Evolutionary conservation across 305 asterid species (phyloP).

Genomic region (Ajuga reptans): DNA sequence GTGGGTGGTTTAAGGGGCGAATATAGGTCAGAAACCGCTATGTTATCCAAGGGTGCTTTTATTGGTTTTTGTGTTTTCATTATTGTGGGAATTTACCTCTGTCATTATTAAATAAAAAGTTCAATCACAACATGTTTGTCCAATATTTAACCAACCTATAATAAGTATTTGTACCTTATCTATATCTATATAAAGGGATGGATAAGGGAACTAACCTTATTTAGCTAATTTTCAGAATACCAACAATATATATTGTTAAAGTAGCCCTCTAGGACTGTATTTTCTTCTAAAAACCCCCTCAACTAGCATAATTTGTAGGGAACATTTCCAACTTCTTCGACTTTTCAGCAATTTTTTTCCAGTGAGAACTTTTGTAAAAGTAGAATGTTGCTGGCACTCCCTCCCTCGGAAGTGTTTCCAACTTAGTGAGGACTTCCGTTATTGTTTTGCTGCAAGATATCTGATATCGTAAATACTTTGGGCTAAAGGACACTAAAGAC

Average conservation of each 20-base stretch:
- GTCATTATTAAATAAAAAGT: not conserved
- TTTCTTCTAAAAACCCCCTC: not conserved
- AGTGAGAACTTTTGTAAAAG: not conserved
- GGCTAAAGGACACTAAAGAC: not conserved
- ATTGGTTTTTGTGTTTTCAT: not conserved
- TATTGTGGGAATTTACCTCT: not conserved
- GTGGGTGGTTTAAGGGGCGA: too few relatives aligned
- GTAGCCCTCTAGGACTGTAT: too few relatives aligned
- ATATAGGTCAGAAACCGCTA: not conserved
- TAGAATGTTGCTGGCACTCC: not conserved
- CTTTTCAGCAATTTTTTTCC: not conserved
- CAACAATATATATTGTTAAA: too few relatives aligned
- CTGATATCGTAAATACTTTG: not conserved
- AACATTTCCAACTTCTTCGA: too few relatives aligned
- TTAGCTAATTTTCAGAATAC: too few relatives aligned
- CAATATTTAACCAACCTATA: not conserved
- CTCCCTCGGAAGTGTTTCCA: not conserved
- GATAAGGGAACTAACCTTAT: too few relatives aligned
- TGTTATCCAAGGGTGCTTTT: not conserved
- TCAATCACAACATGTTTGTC: not conserved
- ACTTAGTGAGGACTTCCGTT: not conserved
- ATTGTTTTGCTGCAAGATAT: not conserved
- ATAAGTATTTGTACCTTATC: too few relatives aligned
- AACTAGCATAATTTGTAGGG: too few relatives aligned
- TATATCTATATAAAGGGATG: too few relatives aligned